These are phyloP conservation scores for Heimioporus sp. DNA, from an alignment of 768 basidiomycete species.

Conservation along the genomic window DNA sequence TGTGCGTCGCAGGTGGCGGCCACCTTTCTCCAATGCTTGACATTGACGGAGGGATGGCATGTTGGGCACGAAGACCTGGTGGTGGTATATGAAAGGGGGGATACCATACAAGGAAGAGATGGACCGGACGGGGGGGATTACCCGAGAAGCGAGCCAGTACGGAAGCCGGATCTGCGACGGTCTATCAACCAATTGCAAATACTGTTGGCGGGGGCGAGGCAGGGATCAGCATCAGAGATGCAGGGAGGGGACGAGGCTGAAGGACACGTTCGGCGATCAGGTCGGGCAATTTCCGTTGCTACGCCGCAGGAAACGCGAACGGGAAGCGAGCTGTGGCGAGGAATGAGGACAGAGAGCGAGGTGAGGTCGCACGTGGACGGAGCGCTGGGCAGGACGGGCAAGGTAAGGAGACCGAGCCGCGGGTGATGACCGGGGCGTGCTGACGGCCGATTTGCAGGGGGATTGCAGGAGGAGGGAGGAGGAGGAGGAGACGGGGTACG, in stretches of 20 bases:
- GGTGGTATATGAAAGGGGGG: conserved; percentile 41
- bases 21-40: conserved; percentile 68
- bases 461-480: conserved; percentile 23
- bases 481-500: conserved; percentile 60
- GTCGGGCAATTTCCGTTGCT: conserved; percentile 29
- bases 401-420: conserved; percentile 36
- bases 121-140: conserved; percentile 35
- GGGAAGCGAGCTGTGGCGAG: conserved; percentile 25
- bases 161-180: conserved; percentile 58
- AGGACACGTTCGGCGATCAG: conserved; percentile 29
- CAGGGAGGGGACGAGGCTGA: conserved; percentile 28
- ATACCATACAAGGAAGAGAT: conserved; percentile 21
- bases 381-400: conserved; percentile 39
- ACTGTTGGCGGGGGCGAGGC: conserved; percentile 35
- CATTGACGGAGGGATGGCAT: conserved; percentile 51
- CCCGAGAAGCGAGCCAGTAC: conserved; percentile 29
- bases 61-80: conserved; percentile 43
- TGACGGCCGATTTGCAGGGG: conserved; percentile 5
- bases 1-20: conserved; percentile 52
- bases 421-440: background rate
- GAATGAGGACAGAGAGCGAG: conserved; percentile 37
- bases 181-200: conserved; percentile 65
- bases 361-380: conserved; percentile 56
- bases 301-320: conserved; percentile 9
- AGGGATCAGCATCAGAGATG: conserved; percentile 30